Conservation (phyloP, 1,284 basidiomycete genomes). For the Apiotrichum domesticum region DNA sequence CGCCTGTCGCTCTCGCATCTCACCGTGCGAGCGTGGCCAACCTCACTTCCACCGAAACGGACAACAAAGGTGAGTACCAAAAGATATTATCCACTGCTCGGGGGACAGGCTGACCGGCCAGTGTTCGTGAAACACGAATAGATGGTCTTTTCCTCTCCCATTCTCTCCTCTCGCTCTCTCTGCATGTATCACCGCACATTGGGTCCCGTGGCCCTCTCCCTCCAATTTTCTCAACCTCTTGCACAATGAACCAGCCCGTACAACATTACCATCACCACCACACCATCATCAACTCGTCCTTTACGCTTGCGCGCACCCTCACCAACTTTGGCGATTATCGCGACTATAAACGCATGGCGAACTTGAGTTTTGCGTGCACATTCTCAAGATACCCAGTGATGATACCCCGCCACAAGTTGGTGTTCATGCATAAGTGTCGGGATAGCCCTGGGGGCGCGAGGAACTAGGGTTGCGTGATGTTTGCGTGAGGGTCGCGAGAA, state of each 20-base stretch:
- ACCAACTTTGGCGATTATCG: conserved; percentile 1
- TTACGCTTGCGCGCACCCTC: no score
- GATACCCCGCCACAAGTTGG: conserved; percentile 4
- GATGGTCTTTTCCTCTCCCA: not conserved
- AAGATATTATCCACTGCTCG: not conserved
- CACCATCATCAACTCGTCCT: not conserved
- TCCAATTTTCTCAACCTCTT: not conserved
- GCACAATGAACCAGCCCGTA: not conserved
- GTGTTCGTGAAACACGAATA: conserved; percentile 9
- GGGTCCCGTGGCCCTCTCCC: not conserved
- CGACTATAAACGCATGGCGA: not conserved
- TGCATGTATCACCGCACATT: conserved; percentile 2
- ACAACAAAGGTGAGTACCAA: conserved; percentile 1
- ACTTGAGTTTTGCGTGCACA: not conserved
- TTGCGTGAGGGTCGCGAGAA: no score
- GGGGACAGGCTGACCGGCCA: not conserved
- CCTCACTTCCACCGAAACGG: not conserved
- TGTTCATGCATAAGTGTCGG: conserved; percentile 2
- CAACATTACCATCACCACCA: not conserved
- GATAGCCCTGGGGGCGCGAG: not conserved
- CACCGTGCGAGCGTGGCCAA: conserved; percentile 3
- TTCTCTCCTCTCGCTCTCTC: not conserved
- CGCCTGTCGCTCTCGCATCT: not conserved
- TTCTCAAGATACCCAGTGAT: not conserved
- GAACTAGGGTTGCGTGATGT: no score